Base-by-base conservation (phyloP, 2,329 filamentous ascomycete species). In the Fusarium continuum region DNA sequence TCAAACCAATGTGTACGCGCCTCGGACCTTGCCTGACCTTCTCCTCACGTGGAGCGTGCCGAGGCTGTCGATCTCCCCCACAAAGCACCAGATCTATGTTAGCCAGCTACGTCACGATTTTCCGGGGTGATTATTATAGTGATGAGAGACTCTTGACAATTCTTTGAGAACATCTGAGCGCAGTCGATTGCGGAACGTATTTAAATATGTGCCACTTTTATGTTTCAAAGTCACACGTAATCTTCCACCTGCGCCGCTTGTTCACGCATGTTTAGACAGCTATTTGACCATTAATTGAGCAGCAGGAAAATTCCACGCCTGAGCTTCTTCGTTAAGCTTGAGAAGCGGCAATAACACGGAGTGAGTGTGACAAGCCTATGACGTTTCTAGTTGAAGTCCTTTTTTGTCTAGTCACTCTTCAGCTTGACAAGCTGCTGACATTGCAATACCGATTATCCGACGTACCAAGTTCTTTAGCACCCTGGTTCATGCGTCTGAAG, bases 31-130 rank as follows among this genome's bases (percentile, higher is more conserved):
- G 6, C 20, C 19, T 36, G 22, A 17, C 8, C 19, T 17, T 50
- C 35, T 41, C 43, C 55, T 57, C 55, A 50, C 11, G n/a, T 38
- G 8, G 17, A 43, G 23, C 2, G 14, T 50, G 43, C 55, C 52
- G 43, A 50, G 55, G 55, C 23, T 58, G 43, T 34, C 25, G 35
- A 56, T 41, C 40, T 41, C 22, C 28, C 31, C 41, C 22, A 36
- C 47, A 23, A 6, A 10, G 17, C 19, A 10, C 17, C 3, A 36
- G 35, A 13, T 22, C 19, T 22, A 19, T 6, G 4, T 29, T 11
- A 34, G 20, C 11, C 23, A 7, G 10, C 7, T 38, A 25, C 41
- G 41, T 48, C 41, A 38, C 25, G 19, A 38, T n/a, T 23, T n/a
- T 14, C 13, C 6, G 2, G 28, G 28, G 28, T 13, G 14, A 29